These are phyloP conservation scores for Thermochaetoides dissita DNA, from an alignment of 2,329 filamentous ascomycete species.

Conservation along the genomic window DNA sequence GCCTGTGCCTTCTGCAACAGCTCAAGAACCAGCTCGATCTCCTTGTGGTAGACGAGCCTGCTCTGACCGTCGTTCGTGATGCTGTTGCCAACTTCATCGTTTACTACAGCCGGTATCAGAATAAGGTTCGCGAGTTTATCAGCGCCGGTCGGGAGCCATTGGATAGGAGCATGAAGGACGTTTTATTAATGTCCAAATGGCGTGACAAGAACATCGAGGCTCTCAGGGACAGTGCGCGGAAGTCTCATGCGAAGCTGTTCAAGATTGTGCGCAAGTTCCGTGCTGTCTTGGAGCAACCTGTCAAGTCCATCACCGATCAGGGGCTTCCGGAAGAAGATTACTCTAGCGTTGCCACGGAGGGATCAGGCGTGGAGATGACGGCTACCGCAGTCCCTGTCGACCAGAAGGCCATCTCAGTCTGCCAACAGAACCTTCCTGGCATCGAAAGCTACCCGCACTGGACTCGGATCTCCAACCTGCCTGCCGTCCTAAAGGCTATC, in stretches of 20 bases:
- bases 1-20: slow-evolving; percentile 56
- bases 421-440: slow-evolving; percentile 22
- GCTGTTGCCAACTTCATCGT: slow-evolving; percentile 63
- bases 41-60: slow-evolving; percentile 44
- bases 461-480: slow-evolving; percentile 56
- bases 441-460: slow-evolving; percentile 27
- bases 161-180: slow-evolving; percentile 87
- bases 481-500: slow-evolving; percentile 64
- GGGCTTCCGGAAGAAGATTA: slow-evolving; percentile 41
- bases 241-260: slow-evolving; percentile 85
- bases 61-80: slow-evolving; percentile 42
- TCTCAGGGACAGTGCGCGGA: slow-evolving; percentile 73
- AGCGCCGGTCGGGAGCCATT: slow-evolving; percentile 53
- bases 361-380: background rate
- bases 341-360: slow-evolving; percentile 7
- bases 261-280: slow-evolving; percentile 85
- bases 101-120: slow-evolving; percentile 61
- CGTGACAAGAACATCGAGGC: slow-evolving; percentile 93
- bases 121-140: slow-evolving; percentile 50
- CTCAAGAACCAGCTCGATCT: slow-evolving; percentile 51
- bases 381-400: slow-evolving; percentile 19
- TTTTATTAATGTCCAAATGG: slow-evolving; percentile 91
- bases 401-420: slow-evolving; percentile 20
- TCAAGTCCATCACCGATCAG: slow-evolving; percentile 48
- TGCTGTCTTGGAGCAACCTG: slow-evolving; percentile 59